Evolutionary conservation across 352 stramenopile genomes (phyloP).

Genomic region (Pythium dissotocum): DNA sequence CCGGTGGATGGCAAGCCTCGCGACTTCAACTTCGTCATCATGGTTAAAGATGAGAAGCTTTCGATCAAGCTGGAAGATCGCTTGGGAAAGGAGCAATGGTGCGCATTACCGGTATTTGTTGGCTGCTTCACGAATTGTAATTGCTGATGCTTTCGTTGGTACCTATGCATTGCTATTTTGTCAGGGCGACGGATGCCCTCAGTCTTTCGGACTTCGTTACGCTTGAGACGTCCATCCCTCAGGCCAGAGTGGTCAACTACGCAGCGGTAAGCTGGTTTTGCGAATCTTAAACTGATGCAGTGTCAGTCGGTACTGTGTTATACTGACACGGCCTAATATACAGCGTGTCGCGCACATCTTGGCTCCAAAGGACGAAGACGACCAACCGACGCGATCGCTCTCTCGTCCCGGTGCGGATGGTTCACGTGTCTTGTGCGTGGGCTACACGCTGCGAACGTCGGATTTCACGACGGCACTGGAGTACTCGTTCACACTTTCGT

Average conservation of each 20-base stretch:
- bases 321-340: too few relatives aligned
- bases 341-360: too few relatives aligned
- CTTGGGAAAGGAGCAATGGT: slow-evolving; percentile 3
- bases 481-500: too few relatives aligned
- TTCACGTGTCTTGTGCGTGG: too few relatives aligned
- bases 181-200: not conserved
- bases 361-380: too few relatives aligned
- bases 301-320: too few relatives aligned
- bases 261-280: not conserved
- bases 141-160: not conserved
- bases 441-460: too few relatives aligned
- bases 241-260: not conserved
- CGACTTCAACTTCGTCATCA: not conserved
- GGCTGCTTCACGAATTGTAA: not conserved
- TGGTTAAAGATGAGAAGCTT: not conserved
- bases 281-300: too few relatives aligned
- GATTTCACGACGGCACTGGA: too few relatives aligned
- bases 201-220: not conserved
- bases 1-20: not conserved
- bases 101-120: not conserved
- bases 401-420: too few relatives aligned
- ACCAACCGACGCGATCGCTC: too few relatives aligned
- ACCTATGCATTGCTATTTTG: too few relatives aligned
- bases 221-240: not conserved
- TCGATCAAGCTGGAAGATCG: slow-evolving; percentile 3